phyloP scores from a whole-genome alignment of 345 rosid genomes.

The Lepidium aucheri region DNA sequence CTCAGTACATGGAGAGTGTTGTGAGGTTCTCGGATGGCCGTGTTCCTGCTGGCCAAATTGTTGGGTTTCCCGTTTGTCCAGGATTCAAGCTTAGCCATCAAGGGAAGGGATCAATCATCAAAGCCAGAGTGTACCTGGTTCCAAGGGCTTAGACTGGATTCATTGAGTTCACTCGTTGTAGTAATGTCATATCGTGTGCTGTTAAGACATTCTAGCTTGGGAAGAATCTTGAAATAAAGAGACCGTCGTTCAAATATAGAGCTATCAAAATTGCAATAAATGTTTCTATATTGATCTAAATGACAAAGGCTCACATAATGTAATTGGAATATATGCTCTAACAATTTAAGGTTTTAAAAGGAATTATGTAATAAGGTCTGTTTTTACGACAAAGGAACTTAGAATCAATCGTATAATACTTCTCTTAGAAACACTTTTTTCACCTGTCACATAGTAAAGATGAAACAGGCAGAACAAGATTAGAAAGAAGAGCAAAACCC shows the following conservation, averaged over 20 bases:
- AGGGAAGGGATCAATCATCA: constrained; percentile 51
- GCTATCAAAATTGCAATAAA: background rate
- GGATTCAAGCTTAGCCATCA: constrained; percentile 78
- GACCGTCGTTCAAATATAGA: background rate
- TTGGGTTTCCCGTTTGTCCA: constrained; percentile 80
- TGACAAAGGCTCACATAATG: constrained; percentile 10
- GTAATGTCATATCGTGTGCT: constrained; percentile 5
- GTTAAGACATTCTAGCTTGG: constrained; percentile 1
- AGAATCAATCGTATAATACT: constrained; percentile 41
- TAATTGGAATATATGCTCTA: background rate
- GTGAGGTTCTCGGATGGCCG: constrained; percentile 51
- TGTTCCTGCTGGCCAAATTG: constrained; percentile 62
- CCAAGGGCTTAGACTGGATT: constrained; percentile 31
- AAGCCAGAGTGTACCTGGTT: constrained; percentile 74
- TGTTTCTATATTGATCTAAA: constrained; percentile 9
- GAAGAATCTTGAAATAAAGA: constrained; percentile 4
- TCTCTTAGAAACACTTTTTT: constrained; percentile 59
- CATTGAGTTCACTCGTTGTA: constrained; percentile 3
- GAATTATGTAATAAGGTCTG: constrained; percentile 18
- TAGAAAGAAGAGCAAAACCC: background rate
- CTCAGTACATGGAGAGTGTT: constrained; percentile 83
- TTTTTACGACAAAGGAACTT: background rate
- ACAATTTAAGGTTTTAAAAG: constrained; percentile 7
- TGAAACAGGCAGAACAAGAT: background rate
- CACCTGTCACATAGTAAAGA: constrained; percentile 37